Conservation (phyloP, 129 eudicot species). For the Tanacetum coccineum region DNA sequence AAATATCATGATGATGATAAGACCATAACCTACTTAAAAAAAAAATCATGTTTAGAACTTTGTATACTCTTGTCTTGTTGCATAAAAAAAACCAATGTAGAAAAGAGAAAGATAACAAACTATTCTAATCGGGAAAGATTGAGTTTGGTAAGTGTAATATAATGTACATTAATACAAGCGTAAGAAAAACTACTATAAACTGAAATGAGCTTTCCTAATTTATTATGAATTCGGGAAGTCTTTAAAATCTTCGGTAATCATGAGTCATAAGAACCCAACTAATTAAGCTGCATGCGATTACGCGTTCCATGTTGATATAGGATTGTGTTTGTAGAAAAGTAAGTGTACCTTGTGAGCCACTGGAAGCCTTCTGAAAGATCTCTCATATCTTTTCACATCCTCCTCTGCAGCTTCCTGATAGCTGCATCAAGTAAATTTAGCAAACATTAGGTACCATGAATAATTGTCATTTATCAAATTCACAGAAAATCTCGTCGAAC, state of each 20-base stretch:
- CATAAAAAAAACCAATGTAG: background rate
- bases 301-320: constrained; percentile 19
- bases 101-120: background rate
- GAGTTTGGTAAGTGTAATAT: background rate
- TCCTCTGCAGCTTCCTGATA: constrained; percentile 92
- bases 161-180: background rate
- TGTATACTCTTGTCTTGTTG: background rate
- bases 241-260: too few relatives aligned
- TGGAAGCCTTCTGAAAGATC: constrained; percentile 74
- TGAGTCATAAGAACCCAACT: background rate
- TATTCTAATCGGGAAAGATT: background rate
- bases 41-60: constrained; percentile 3
- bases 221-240: too few relatives aligned
- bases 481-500: background rate
- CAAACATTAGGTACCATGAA: constrained; percentile 1
- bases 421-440: constrained; percentile 32
- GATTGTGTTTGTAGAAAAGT: background rate
- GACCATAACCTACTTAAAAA: constrained; percentile 9
- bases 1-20: constrained; percentile 1
- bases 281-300: background rate
- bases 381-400: constrained; percentile 71
- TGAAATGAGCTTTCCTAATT: constrained; percentile 6
- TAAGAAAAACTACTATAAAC: background rate
- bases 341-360: constrained; percentile 69
- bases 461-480: constrained; percentile 1